A percentile compares a stretch with the other conserved stretches of the same genome.
Conservation (phyloP, 306 rosid genomes). For the Gynostemma pentaphyllum region DNA sequence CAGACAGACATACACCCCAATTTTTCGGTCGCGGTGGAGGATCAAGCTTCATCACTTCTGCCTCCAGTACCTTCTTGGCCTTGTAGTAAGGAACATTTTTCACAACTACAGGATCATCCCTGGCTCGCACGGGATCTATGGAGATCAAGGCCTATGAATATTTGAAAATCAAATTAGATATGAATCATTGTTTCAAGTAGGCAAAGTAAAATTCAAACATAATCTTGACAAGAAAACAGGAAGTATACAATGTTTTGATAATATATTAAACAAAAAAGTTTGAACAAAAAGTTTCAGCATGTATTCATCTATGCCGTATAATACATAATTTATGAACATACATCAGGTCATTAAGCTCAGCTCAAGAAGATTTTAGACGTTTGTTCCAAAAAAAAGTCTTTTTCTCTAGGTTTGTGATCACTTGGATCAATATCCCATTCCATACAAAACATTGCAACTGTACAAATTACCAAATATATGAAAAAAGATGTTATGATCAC, state of each 20-base stretch:
- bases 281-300: neutral
- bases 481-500: neutral
- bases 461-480: neutral
- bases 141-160: conserved; percentile 66
- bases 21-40: conserved; percentile 83
- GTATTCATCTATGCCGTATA: too few relatives aligned
- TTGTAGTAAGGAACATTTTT: conserved; percentile 69
- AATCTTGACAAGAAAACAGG: neutral
- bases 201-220: neutral
- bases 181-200: neutral
- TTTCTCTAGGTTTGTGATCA: conserved; percentile 1
- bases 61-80: conserved; percentile 78
- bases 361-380: neutral
- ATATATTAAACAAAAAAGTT: neutral
- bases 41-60: conserved; percentile 73
- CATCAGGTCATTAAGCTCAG: neutral
- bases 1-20: conserved; percentile 80
- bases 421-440: neutral
- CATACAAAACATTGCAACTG: neutral
- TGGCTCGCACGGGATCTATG: conserved; percentile 83
- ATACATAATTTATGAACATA: neutral
- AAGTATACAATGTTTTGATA: neutral
- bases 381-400: neutral
- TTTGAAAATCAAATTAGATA: neutral
- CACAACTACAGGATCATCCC: conserved; percentile 80